Conservation (phyloP, 2,329 filamentous ascomycete genomes). For the Sclerotinia subarctica region DNA sequence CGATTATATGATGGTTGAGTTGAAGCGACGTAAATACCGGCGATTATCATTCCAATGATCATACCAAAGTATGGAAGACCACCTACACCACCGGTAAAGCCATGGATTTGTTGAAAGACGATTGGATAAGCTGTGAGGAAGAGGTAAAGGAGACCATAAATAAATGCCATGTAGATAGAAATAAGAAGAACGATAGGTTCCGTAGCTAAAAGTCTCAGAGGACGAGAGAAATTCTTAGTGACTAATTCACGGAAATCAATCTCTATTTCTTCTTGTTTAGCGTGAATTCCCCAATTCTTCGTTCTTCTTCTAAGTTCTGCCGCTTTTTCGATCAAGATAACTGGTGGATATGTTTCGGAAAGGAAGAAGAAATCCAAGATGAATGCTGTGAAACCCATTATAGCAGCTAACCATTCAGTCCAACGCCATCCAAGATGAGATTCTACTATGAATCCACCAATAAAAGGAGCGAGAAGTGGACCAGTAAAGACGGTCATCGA, state of each 20-base stretch:
- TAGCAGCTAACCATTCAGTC: slow-evolving; percentile 62
- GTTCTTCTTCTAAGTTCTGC: slow-evolving; percentile 60
- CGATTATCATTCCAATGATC: slow-evolving; percentile 68
- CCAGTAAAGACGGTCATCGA: slow-evolving; percentile 63
- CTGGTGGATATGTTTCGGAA: slow-evolving; percentile 67
- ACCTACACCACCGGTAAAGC: slow-evolving; percentile 64
- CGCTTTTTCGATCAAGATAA: slow-evolving; percentile 61
- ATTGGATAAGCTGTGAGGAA: slow-evolving; percentile 83
- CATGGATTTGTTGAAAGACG: slow-evolving; percentile 71
- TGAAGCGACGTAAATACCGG: slow-evolving; percentile 60
- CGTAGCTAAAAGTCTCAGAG: slow-evolving; percentile 51
- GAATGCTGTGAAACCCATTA: slow-evolving; percentile 63
- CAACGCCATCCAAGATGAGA: slow-evolving; percentile 68
- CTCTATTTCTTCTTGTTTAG: slow-evolving; percentile 69
- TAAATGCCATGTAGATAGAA: slow-evolving; percentile 71
- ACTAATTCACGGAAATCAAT: slow-evolving; percentile 61
- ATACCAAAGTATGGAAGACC: slow-evolving; percentile 86
- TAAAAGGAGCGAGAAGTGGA: slow-evolving; percentile 64
- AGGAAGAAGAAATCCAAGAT: slow-evolving; percentile 59
- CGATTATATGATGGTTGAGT: slow-evolving; percentile 65
- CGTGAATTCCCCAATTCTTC: slow-evolving; percentile 68
- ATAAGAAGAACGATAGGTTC: slow-evolving; percentile 68
- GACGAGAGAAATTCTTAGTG: slow-evolving; percentile 49
- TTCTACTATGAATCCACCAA: slow-evolving; percentile 64
- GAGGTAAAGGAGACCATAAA: slow-evolving; percentile 77